Evolutionary conservation across 2,329 filamentous ascomycete species (phyloP), one percentile per base, ranked within the genome.

Genomic region (Phialophora verrucosa): DNA sequence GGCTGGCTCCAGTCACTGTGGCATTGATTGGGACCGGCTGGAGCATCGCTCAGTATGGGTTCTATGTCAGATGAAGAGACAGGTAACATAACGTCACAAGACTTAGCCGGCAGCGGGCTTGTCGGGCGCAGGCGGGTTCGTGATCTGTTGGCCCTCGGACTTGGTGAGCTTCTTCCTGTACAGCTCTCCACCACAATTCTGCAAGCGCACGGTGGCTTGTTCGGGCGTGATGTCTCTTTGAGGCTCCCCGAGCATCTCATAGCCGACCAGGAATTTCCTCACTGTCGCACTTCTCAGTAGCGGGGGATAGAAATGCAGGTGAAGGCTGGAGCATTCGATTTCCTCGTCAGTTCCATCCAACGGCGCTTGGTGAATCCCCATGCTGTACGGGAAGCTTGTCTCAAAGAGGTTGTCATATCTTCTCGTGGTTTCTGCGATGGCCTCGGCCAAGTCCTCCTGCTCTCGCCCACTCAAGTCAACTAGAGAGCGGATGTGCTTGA

Each of bases 191-290:
- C 88, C 91, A 70, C 92, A 93, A 65, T 84, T 83, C 70, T 91
- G 87, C 66, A 99, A 81, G 58, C 88, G 88, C 29, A 87, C 88
- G 14, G 95, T 91, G 1, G 95, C 95, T 80, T 98, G 95, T 79
- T 99, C 95, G 0, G 95, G 94, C 0, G 95, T 99, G 74, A 99
- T 98, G 77, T 99, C 95, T 66, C 95, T 87, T 80, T 99, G 95
- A n/a, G 95, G 94, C 81, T 99, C 95, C 1, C 91, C 95, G 87
- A 99, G 88, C 80, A 99, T 85, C 80, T 99, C 95, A 77, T 96
- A 98, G 70, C 95, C 95, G 38, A 99, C 95, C 60, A 98, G 80
- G 80, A 98, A 99, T 81, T 99, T 99, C 73, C 91, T 89, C 55
- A 99, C 93, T 0, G 93, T 97, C 2, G 95, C 93, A 55, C 93